Evolutionary conservation across 352 stramenopile genomes (phyloP).

Genomic region (Aphanomyces stellatus): DNA sequence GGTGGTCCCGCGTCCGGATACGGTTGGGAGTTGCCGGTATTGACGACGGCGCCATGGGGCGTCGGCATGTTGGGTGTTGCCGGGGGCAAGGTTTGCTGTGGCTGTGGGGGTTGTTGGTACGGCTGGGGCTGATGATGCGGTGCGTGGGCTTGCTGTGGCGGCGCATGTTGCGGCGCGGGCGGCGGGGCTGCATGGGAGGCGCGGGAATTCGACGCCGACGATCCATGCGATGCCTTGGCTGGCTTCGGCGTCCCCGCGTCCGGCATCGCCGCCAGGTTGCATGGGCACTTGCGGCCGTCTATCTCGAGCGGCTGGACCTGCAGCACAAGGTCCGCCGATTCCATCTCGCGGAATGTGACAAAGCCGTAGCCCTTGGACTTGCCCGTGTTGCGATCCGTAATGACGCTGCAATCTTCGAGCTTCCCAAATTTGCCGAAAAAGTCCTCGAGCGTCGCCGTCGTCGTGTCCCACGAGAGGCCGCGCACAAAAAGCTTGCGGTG

Average conservation of each 20-base stretch:
- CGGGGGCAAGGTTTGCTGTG: not conserved
- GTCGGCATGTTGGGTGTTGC: not conserved
- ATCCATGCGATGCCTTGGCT: no score
- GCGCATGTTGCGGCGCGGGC: not conserved
- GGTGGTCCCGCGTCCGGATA: not conserved
- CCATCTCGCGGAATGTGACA: conserved; percentile 60
- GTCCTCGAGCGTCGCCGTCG: conserved; percentile 35
- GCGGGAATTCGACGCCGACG: not conserved
- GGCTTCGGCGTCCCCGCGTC: no score
- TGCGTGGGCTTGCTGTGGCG: conserved; percentile 33
- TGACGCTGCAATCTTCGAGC: conserved; percentile 48
- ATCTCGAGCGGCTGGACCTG: conserved; percentile 43
- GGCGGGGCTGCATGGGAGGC: not conserved
- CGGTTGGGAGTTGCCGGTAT: not conserved
- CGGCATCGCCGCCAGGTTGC: not conserved
- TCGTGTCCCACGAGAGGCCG: conserved; percentile 50
- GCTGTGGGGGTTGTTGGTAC: not conserved
- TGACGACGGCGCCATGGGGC: conserved; percentile 21
- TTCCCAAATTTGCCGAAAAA: conserved; percentile 46
- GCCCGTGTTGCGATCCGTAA: conserved; percentile 47
- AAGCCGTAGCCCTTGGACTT: conserved; percentile 61
- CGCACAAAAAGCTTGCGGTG: conserved; percentile 68
- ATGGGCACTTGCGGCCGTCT: conserved; percentile 32
- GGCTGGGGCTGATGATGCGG: conserved; percentile 21
- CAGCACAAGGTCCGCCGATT: conserved; percentile 39